Evolutionary conservation across 148 eudicot genomes (phyloP).

Genomic region (Cornus kousa): DNA sequence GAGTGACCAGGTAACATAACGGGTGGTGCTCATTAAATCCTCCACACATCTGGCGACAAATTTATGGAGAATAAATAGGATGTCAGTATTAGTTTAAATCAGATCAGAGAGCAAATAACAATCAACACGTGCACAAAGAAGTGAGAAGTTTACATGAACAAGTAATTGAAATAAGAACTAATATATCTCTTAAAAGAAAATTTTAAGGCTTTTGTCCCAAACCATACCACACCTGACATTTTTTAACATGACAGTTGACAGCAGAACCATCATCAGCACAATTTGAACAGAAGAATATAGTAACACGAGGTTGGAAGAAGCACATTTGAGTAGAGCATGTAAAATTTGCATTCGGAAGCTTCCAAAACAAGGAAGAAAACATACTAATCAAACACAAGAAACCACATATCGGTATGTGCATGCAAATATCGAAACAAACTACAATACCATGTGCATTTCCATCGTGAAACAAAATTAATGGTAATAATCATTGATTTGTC

Average conservation of each 20-base stretch:
- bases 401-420: background rate
- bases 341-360: background rate
- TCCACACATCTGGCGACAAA: conserved; percentile 78
- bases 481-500: too few species aligned
- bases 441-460: background rate
- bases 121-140: background rate
- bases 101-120: background rate
- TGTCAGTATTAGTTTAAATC: background rate
- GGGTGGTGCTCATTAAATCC: conserved; percentile 93
- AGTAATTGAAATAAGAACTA: background rate
- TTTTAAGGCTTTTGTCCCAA: background rate
- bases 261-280: background rate
- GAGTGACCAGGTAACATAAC: conserved; percentile 96
- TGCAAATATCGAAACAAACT: background rate
- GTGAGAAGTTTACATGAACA: background rate
- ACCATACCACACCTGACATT: too few species aligned
- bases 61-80: conserved; percentile 6
- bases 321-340: background rate
- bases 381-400: background rate
- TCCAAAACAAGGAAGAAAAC: background rate
- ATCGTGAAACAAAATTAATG: background rate
- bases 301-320: background rate
- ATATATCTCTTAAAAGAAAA: background rate
- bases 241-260: background rate
- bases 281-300: background rate